Conservation (phyloP, 2,329 filamentous ascomycete species). For the Fusarium duplospermum region DNA sequence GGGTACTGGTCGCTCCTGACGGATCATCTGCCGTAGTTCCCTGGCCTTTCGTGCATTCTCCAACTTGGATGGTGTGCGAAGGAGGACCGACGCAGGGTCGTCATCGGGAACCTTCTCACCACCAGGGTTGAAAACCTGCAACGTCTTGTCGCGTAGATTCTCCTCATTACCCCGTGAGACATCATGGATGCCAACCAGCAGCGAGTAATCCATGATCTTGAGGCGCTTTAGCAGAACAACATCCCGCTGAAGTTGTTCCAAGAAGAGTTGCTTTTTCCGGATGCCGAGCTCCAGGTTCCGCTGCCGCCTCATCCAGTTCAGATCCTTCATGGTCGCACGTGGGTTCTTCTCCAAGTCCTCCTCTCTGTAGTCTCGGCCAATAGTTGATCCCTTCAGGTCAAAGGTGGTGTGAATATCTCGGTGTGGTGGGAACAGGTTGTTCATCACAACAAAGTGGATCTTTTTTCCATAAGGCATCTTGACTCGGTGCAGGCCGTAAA, state of each 20-base stretch:
- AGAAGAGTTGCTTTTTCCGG: slow-evolving; percentile 86
- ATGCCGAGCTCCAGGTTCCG: slow-evolving; percentile 89
- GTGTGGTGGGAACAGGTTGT: slow-evolving; percentile 97
- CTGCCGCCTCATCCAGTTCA: slow-evolving; percentile 93
- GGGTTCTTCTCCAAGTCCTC: slow-evolving; percentile 90
- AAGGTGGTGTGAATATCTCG: slow-evolving; percentile 97
- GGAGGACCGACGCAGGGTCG: slow-evolving; percentile 74
- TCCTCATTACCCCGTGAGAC: slow-evolving; percentile 92
- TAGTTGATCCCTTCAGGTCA: slow-evolving; percentile 95
- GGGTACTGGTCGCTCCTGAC: slow-evolving; percentile 91
- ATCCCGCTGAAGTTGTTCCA: slow-evolving; percentile 89
- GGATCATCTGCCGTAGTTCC: slow-evolving; percentile 91
- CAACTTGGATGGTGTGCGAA: slow-evolving; percentile 91
- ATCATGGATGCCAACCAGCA: slow-evolving; percentile 95
- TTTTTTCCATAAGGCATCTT: slow-evolving; percentile 99
- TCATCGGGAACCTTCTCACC: slow-evolving; percentile 70
- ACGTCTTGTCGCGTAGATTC: slow-evolving; percentile 87
- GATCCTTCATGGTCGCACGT: slow-evolving; percentile 91
- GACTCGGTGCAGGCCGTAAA: slow-evolving; percentile 95
- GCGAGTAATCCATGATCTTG: slow-evolving; percentile 98
- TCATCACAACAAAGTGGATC: slow-evolving; percentile 99
- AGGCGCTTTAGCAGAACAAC: slow-evolving; percentile 87
- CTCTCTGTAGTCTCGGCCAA: slow-evolving; percentile 91
- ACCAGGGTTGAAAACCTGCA: slow-evolving; percentile 93
- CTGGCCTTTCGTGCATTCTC: slow-evolving; percentile 92